These are phyloP conservation scores for Epichloe baconii DNA, from an alignment of 2,329 filamentous ascomycete species.

Conservation along the genomic window DNA sequence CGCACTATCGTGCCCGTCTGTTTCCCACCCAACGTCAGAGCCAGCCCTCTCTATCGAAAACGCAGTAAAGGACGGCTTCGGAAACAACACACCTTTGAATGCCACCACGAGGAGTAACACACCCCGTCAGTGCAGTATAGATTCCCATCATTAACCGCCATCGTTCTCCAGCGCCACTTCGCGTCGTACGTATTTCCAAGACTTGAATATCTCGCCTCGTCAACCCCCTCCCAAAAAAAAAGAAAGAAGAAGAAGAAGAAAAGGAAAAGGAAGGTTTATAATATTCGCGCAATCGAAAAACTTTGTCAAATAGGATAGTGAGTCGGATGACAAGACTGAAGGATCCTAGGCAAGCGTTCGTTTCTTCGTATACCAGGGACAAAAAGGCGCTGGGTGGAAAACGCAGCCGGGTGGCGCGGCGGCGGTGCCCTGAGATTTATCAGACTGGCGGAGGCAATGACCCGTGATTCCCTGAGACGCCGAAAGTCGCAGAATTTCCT, in stretches of 20 bases:
- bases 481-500: no score
- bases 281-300: no score
- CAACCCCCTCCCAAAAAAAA: background rate
- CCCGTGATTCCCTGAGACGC: no score
- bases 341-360: no score
- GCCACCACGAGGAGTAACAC: conserved; percentile 16
- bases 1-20: conserved; percentile 54
- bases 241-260: background rate
- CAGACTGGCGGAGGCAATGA: no score
- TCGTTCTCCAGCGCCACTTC: background rate
- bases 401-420: no score
- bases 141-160: conserved; percentile 1
- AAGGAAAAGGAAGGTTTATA: background rate
- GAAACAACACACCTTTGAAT: conserved; percentile 13
- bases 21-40: background rate
- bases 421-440: no score
- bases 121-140: conserved; percentile 1
- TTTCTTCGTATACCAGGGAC: no score
- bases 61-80: background rate
- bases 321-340: no score
- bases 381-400: no score
- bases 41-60: background rate
- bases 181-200: background rate
- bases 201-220: no score
- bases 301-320: no score